Evolutionary conservation across 495 filamentous ascomycete genomes (phyloP).

Genomic region (Parathielavia hyrcaniae): DNA sequence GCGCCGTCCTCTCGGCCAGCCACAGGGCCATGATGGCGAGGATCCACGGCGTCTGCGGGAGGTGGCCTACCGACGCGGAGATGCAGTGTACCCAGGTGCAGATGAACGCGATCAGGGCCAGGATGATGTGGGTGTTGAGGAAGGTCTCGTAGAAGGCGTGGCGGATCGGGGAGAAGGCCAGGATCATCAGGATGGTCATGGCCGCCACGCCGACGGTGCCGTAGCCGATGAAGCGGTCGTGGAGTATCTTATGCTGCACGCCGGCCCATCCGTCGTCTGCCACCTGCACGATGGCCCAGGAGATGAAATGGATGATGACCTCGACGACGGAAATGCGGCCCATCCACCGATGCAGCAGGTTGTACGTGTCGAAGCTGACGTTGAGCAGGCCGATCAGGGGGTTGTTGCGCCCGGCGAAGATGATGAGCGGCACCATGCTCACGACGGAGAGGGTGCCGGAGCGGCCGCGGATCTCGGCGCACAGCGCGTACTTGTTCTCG

Average conservation of each 20-base stretch:
- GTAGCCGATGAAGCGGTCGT: conserved; percentile 53
- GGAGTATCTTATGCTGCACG: conserved; percentile 42
- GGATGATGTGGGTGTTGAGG: conserved; percentile 69
- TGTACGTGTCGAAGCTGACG: conserved; percentile 95
- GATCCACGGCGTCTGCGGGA: conserved; percentile 61
- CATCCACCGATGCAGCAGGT: conserved; percentile 91
- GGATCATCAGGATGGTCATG: conserved; percentile 52
- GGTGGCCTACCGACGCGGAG: conserved; percentile 41
- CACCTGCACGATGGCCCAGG: conserved; percentile 66
- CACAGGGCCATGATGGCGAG: conserved; percentile 65
- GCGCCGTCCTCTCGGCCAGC: conserved; percentile 65
- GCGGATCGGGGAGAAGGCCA: conserved; percentile 67
- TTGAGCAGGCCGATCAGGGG: conserved; percentile 75
- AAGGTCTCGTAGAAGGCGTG: conserved; percentile 98
- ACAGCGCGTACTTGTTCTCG: conserved; percentile 47
- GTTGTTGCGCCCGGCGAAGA: conserved; percentile 89
- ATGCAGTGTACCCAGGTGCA: conserved; percentile 65
- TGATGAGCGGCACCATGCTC: conserved; percentile 86
- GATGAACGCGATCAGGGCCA: conserved; percentile 56
- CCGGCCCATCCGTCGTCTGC: conserved; percentile 59
- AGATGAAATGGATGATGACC: conserved; percentile 63
- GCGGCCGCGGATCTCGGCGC: conserved; percentile 64
- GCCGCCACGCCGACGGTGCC: conserved; percentile 48
- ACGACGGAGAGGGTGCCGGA: conserved; percentile 74
- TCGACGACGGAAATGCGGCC: conserved; percentile 80